Evolutionary conservation across 345 rosid species (phyloP).

Genomic region (Adansonia digitata): DNA sequence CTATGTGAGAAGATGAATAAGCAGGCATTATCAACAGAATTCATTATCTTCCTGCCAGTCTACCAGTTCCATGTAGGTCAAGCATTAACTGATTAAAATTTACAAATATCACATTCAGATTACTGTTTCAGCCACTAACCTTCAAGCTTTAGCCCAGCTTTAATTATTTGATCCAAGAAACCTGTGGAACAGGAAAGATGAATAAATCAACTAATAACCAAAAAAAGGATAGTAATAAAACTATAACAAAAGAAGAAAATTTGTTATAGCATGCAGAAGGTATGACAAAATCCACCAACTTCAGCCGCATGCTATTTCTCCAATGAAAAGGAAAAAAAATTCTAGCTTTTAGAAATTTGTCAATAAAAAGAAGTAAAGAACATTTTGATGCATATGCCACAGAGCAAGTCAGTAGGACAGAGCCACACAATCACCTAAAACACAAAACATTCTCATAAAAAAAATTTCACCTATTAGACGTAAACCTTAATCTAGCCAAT

Average conservation of each 20-base stretch:
- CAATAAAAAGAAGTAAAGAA: neutral
- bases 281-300: neutral
- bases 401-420: neutral
- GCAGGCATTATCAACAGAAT: neutral
- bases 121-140: slow-evolving; percentile 11
- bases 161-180: too few relatives aligned
- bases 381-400: neutral
- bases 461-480: too few relatives aligned
- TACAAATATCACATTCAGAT: neutral
- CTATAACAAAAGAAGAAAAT: neutral
- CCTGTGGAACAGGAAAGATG: neutral
- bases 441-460: neutral
- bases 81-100: slow-evolving; percentile 1
- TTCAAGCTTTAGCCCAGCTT: slow-evolving; percentile 3
- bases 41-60: neutral
- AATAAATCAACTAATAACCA: neutral
- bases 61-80: slow-evolving; percentile 6
- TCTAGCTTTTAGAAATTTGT: neutral
- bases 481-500: neutral
- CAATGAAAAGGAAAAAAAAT: neutral
- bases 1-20: neutral
- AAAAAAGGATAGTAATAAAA: neutral
- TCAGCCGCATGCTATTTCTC: neutral
- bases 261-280: neutral
- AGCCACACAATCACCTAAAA: neutral